A percentile compares a stretch with the other conserved stretches of the same genome.
phyloP scores from a whole-genome alignment of 768 basidiomycete species.

The Fistulinella prunicolor region DNA sequence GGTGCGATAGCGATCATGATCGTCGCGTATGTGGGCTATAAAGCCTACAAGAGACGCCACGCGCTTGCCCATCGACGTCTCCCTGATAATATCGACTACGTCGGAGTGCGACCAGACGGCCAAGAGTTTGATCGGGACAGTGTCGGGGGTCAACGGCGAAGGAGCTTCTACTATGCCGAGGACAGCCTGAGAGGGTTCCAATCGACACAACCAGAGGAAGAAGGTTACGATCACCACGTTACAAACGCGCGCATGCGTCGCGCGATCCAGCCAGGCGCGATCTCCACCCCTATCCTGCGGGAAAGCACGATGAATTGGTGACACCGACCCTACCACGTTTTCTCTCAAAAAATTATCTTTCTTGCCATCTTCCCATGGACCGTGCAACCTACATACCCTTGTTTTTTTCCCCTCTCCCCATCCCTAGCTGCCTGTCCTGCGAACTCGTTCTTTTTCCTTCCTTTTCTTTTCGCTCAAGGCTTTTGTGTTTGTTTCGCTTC shows the following conservation, averaged over 20 bases:
- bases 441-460: background rate
- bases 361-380: conserved; percentile 9
- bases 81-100: conserved; percentile 44
- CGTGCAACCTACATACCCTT: conserved; percentile 13
- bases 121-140: conserved; percentile 76
- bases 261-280: conserved; percentile 55
- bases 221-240: conserved; percentile 34
- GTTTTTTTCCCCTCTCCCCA: background rate
- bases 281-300: conserved; percentile 72
- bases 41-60: conserved; percentile 62
- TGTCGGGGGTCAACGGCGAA: conserved; percentile 64
- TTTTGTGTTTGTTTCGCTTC: conserved; percentile 3
- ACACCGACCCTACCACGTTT: conserved; percentile 7
- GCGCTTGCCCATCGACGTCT: conserved; percentile 72
- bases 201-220: conserved; percentile 36
- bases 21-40: conserved; percentile 67
- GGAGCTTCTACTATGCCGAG: conserved; percentile 87
- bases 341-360: background rate
- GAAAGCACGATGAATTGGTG: conserved; percentile 89
- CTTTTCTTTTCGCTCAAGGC: conserved; percentile 2
- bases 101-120: conserved; percentile 57
- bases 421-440: background rate
- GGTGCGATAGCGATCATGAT: conserved; percentile 75
- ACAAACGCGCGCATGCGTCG: conserved; percentile 54
- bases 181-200: conserved; percentile 69